Evolutionary conservation across 441 rosid species (phyloP), one percentile per base, ranked within the genome.

Genomic region (Cnidoscolus chayamansa): DNA sequence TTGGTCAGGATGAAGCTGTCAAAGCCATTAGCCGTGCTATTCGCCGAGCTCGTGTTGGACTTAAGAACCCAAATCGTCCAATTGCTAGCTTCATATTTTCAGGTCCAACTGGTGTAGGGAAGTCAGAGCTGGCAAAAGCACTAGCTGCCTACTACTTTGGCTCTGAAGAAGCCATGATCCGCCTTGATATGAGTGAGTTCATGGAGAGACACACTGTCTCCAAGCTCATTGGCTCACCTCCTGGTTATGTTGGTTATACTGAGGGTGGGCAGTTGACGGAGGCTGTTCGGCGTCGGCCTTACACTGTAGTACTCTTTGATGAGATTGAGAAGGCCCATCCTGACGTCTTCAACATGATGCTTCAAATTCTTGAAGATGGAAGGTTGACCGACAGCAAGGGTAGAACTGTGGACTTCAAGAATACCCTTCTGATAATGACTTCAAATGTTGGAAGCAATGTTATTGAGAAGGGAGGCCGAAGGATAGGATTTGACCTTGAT

Each of bases 81-180:
- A 95, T 95, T 11, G 97, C 99, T 12, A 93, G 98, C 82, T 93
- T 96, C 88, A 93, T 96, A 80, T 96, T 96, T 83, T 93, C 99
- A 63, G 99, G 99, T 69, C 99, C 99, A 55, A 95, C 99, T 47
- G 99, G 99, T 84, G 99, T 95, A 1, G 99, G 99, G 32, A 95
- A 95, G 80, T 93, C 99, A 17, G 99, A 95, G 74, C 88, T 95
- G 66, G 99, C 99, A 1, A 95, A 93, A 78, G 89, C 98, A 58
- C 83, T 95, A 30, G 98, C 99, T 65, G 92, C 97, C 70, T 93
- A 90, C 82, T 91, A 91, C 80, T 95, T 93, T 43, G 98, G 98
- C 10, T 93, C 99, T 15, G 98, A 93, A 78, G 98, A 95, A 77
- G 90, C 99, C 63, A 93, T 95, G 98, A 88, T 95, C 64, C 82